A percentile compares a stretch with the other conserved stretches of the same genome.
These are phyloP conservation scores for Neohortaea acidophila DNA, from an alignment of 495 filamentous ascomycete species.

Conservation along the genomic window DNA sequence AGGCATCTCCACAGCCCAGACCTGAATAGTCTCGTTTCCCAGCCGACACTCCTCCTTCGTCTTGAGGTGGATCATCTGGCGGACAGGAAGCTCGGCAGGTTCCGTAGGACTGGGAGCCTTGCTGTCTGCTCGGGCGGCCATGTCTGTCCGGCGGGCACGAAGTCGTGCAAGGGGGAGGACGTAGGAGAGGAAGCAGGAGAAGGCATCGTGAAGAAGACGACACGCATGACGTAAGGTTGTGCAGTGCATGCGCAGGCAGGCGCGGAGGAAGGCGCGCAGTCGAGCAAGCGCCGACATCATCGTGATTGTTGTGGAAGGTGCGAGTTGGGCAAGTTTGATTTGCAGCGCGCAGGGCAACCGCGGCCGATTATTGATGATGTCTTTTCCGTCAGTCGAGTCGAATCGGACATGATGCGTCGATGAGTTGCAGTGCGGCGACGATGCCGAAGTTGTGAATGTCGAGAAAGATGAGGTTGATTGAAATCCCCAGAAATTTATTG, in stretches of 20 bases:
- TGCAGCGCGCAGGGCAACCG: too few relatives aligned
- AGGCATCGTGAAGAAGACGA: not conserved
- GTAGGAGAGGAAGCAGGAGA: not conserved
- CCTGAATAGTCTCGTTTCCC: constrained; percentile 14
- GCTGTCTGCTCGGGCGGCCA: constrained; percentile 3
- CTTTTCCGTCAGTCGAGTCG: too few relatives aligned
- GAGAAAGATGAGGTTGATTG: too few relatives aligned
- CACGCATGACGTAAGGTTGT: not conserved
- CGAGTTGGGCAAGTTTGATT: too few relatives aligned
- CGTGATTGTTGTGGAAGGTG: too few relatives aligned
- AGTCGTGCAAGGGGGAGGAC: constrained; percentile 1
- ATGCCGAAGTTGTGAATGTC: too few relatives aligned
- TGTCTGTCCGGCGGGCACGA: too few relatives aligned
- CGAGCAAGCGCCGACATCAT: too few relatives aligned
- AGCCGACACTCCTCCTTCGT: constrained; percentile 18
- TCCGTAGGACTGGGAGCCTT: constrained; percentile 1
- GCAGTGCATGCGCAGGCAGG: not conserved
- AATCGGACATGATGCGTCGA: too few relatives aligned
- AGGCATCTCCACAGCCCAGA: constrained; percentile 19
- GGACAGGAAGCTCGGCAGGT: not conserved
- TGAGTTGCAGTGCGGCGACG: too few relatives aligned
- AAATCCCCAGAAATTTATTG: too few relatives aligned
- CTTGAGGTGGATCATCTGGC: constrained; percentile 14
- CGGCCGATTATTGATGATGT: too few relatives aligned
- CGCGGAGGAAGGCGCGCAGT: not conserved